Conservation (phyloP, 352 stramenopile species). For the Phytophthora macrochlamydospora region DNA sequence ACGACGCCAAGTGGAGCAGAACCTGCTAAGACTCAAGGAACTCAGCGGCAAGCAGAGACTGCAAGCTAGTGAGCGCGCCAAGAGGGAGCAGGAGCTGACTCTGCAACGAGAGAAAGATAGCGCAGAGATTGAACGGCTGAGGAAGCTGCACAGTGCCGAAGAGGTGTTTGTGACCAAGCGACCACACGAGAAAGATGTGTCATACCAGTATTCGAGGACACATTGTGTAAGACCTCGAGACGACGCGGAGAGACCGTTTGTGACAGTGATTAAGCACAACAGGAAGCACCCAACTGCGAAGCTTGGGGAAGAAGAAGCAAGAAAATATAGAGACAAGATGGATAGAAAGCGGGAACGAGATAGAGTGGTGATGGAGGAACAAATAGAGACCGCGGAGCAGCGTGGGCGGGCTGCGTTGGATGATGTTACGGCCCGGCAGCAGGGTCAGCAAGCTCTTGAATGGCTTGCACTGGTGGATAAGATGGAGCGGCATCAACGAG, state of each 20-base stretch:
- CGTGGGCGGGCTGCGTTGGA: conserved; percentile 47
- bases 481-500: conserved; percentile 32
- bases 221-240: conserved; percentile 35
- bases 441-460: conserved; percentile 51
- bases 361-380: conserved; percentile 36
- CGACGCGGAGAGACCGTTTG: conserved; percentile 14
- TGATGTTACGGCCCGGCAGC: conserved; percentile 31
- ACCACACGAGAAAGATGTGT: conserved; percentile 45
- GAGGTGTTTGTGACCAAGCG: conserved; percentile 53
- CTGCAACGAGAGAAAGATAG: conserved; percentile 27
- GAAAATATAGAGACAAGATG: conserved; percentile 44
- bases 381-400: conserved; percentile 36
- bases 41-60: conserved; percentile 45
- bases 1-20: conserved; percentile 45
- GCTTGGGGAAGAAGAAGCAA: conserved; percentile 48
- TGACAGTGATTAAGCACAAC: conserved; percentile 70
- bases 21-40: conserved; percentile 49
- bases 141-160: conserved; percentile 28
- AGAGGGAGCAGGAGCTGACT: conserved; percentile 40
- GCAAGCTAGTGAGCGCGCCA: conserved; percentile 44
- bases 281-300: conserved; percentile 31
- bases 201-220: conserved; percentile 62
- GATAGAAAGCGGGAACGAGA: conserved; percentile 45
- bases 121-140: conserved; percentile 34
- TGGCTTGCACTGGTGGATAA: conserved; percentile 64